Evolutionary conservation across 2,329 filamentous ascomycete genomes (phyloP).

Genomic region (Grosmannia penicillata): DNA sequence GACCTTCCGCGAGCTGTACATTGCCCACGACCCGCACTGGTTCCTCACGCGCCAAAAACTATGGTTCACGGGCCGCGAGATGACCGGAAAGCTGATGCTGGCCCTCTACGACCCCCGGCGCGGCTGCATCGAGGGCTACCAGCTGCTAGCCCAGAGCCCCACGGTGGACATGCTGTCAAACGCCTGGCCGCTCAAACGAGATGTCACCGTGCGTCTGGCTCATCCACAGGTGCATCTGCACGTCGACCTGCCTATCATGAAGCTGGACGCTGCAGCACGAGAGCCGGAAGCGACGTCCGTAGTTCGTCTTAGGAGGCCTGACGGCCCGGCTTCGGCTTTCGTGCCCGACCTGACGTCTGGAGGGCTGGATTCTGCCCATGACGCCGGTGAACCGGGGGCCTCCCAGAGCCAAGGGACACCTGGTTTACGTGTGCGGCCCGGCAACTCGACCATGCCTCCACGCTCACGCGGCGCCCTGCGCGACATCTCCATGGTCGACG

Average conservation of each 20-base stretch:
- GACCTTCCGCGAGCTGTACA: slow-evolving; percentile 58
- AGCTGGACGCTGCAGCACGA: slow-evolving; percentile 29
- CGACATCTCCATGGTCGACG: slow-evolving; percentile 38
- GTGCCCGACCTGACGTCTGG: too few relatives aligned
- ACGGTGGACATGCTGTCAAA: slow-evolving; percentile 38
- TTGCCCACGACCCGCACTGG: slow-evolving; percentile 66
- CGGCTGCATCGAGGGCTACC: slow-evolving; percentile 68
- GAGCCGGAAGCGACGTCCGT: too few relatives aligned
- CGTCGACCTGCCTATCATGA: slow-evolving; percentile 56
- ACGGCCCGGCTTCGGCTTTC: too few relatives aligned
- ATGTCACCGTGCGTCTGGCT: slow-evolving; percentile 60
- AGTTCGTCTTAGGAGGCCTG: not conserved
- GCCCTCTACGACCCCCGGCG: slow-evolving; percentile 59
- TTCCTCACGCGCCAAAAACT: slow-evolving; percentile 67
- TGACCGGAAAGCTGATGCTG: slow-evolving; percentile 62
- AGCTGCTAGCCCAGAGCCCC: slow-evolving; percentile 51
- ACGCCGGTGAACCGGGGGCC: not conserved
- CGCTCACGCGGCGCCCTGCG: slow-evolving; percentile 24
- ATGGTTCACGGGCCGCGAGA: slow-evolving; percentile 68
- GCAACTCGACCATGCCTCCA: not conserved
- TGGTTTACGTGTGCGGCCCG: too few relatives aligned
- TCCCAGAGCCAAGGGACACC: too few relatives aligned
- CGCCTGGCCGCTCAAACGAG: slow-evolving; percentile 48
- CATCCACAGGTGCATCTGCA: slow-evolving; percentile 56
- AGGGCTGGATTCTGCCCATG: too few relatives aligned